Evolutionary conservation across 805 yeast genomes (phyloP).

Genomic region (Cyberlindnera maritima): DNA sequence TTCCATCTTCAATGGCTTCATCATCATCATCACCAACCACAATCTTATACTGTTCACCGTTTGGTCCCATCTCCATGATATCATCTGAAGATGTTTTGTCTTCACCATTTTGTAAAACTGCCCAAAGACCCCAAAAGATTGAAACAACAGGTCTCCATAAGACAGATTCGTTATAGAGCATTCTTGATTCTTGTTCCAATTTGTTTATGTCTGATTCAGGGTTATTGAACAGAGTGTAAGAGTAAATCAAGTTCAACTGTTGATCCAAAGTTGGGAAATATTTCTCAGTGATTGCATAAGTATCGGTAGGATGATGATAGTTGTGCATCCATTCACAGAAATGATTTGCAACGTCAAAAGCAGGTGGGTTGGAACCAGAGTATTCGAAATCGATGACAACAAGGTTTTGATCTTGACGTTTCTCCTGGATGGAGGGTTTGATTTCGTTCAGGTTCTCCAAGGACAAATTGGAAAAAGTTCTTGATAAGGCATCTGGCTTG

Average conservation of each 20-base stretch:
- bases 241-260: constrained; percentile 64
- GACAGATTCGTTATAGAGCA: constrained; percentile 60
- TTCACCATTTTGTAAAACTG: constrained; percentile 71
- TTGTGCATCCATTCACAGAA: constrained; percentile 97
- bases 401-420: constrained; percentile 61
- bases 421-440: constrained; percentile 36
- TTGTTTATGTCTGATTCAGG: constrained; percentile 23
- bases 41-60: constrained; percentile 47
- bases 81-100: constrained; percentile 21
- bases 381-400: constrained; percentile 97
- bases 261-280: constrained; percentile 68
- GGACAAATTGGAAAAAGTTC: constrained; percentile 22
- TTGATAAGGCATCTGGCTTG: neutral
- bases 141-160: constrained; percentile 82
- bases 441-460: constrained; percentile 25
- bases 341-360: constrained; percentile 89
- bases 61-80: constrained; percentile 49
- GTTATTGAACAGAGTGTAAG: constrained; percentile 42
- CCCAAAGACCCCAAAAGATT: constrained; percentile 89
- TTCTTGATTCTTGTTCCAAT: constrained; percentile 44
- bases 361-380: constrained; percentile 86
- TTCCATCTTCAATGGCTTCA: neutral
- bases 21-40: constrained; percentile 25
- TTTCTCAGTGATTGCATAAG: constrained; percentile 47
- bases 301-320: constrained; percentile 50